These are phyloP conservation scores for Musa itinerans DNA, from an alignment of 176 grass and related monocot species.

Conservation along the genomic window DNA sequence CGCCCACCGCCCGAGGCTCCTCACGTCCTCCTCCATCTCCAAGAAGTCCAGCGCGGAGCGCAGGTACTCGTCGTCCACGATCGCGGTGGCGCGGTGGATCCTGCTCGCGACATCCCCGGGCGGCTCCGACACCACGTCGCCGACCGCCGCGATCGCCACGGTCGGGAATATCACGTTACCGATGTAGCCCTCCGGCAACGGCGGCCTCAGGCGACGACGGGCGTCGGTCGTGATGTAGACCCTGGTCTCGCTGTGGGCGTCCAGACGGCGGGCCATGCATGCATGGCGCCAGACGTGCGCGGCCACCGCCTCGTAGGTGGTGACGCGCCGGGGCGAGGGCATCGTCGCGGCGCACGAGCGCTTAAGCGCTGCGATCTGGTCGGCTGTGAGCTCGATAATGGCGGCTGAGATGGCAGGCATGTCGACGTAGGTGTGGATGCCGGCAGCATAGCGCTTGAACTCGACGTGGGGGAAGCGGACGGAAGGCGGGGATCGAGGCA, in stretches of 20 bases:
- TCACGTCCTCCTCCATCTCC: slow-evolving; percentile 59
- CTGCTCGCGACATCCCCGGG: slow-evolving; percentile 26
- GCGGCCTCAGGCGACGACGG: slow-evolving; percentile 46
- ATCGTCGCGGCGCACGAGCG: neutral
- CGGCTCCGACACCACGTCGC: neutral
- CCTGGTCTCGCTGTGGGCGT: slow-evolving; percentile 41
- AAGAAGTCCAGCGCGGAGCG: slow-evolving; percentile 73
- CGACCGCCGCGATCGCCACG: slow-evolving; percentile 42
- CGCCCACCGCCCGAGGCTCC: slow-evolving; percentile 50
- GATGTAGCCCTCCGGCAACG: slow-evolving; percentile 67
- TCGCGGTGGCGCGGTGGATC: slow-evolving; percentile 53
- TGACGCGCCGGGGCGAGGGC: slow-evolving; percentile 28
- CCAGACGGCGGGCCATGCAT: slow-evolving; percentile 56
- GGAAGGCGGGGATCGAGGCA: slow-evolving; percentile 46
- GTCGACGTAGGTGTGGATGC: neutral
- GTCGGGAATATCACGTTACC: slow-evolving; percentile 84
- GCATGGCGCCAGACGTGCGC: slow-evolving; percentile 69
- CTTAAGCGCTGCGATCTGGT: slow-evolving; percentile 29
- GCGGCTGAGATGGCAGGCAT: slow-evolving; percentile 16
- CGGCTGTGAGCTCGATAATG: slow-evolving; percentile 46
- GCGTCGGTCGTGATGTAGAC: slow-evolving; percentile 60
- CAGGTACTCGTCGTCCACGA: slow-evolving; percentile 52
- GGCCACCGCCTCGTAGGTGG: slow-evolving; percentile 46
- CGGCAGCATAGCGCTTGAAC: slow-evolving; percentile 53
- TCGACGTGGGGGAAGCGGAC: slow-evolving; percentile 62